phyloP scores from a whole-genome alignment of 2,329 filamentous ascomycete species.

The Graphiopsis chlorocephala region DNA sequence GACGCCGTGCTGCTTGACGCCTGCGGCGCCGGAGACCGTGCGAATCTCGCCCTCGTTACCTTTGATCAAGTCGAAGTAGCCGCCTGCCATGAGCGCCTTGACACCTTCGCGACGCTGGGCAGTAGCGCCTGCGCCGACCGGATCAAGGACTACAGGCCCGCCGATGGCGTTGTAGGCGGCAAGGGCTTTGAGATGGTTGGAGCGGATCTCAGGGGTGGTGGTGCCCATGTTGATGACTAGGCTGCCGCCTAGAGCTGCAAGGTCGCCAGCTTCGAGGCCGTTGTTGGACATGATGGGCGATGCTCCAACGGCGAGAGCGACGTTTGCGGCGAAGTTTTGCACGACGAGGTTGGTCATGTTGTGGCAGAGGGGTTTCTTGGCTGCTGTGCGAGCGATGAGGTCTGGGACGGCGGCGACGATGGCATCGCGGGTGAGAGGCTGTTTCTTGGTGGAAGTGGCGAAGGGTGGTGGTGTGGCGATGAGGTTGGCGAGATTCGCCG shows the following conservation, averaged over 20 bases:
- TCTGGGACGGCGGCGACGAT: constrained; percentile 29
- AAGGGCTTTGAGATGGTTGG: constrained; percentile 71
- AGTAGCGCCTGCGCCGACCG: constrained; percentile 86
- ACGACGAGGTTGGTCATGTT: constrained; percentile 98
- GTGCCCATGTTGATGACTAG: constrained; percentile 96
- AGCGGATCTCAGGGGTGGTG: constrained; percentile 69
- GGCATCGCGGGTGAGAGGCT: constrained; percentile 30
- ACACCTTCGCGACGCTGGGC: constrained; percentile 68
- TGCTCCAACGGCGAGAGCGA: constrained; percentile 78
- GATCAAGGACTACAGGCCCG: constrained; percentile 79
- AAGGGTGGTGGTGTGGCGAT: constrained; percentile 47
- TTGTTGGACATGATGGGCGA: constrained; percentile 95
- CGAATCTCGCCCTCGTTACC: constrained; percentile 89
- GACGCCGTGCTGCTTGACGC: constrained; percentile 70
- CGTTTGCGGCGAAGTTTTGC: constrained; percentile 90
- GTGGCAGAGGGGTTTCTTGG: constrained; percentile 72
- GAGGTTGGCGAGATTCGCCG: constrained; percentile 57
- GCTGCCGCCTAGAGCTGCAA: constrained; percentile 72
- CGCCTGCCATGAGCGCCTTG: constrained; percentile 65
- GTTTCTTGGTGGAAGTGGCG: constrained; percentile 27
- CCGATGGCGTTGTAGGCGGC: constrained; percentile 75
- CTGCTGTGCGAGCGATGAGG: constrained; percentile 58
- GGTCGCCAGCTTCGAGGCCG: constrained; percentile 74
- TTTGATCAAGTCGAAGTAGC: constrained; percentile 86
- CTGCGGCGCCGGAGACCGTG: constrained; percentile 61